Conservation (phyloP, 257 asterid species). For the Solanum okadae region DNA sequence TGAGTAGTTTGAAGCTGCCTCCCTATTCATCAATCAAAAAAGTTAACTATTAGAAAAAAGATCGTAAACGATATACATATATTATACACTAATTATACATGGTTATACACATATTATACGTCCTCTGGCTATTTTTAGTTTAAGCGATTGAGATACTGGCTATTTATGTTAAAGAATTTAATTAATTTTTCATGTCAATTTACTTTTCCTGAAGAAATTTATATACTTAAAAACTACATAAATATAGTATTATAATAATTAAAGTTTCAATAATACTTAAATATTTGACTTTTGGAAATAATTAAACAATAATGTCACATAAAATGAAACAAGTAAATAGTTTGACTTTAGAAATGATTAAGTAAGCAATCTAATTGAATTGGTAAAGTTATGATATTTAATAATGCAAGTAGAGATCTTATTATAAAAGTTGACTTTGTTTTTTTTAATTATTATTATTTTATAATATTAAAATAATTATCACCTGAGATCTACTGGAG, state of each 20-base stretch:
- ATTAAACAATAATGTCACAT: neutral
- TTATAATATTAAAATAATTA: neutral
- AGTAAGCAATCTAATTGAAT: neutral
- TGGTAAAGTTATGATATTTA: neutral
- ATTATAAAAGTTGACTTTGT: neutral
- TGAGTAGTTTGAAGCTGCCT: constrained; percentile 9
- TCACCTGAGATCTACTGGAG: constrained; percentile 18
- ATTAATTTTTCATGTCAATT: neutral
- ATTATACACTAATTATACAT: neutral
- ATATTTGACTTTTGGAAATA: neutral
- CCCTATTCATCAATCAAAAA: neutral
- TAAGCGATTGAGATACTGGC: neutral
- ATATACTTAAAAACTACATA: neutral
- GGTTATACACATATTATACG: neutral
- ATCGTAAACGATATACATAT: neutral
- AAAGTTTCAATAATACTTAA: neutral
- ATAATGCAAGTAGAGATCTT: neutral
- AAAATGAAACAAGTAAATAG: neutral
- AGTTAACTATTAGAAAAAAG: neutral
- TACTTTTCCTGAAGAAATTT: neutral
- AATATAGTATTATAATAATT: neutral
- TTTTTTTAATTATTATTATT: neutral
- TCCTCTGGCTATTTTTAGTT: neutral
- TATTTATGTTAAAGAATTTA: neutral
- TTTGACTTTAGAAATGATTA: neutral